phyloP scores from a whole-genome alignment of 345 rosid genomes.

The Heritiera fomes region DNA sequence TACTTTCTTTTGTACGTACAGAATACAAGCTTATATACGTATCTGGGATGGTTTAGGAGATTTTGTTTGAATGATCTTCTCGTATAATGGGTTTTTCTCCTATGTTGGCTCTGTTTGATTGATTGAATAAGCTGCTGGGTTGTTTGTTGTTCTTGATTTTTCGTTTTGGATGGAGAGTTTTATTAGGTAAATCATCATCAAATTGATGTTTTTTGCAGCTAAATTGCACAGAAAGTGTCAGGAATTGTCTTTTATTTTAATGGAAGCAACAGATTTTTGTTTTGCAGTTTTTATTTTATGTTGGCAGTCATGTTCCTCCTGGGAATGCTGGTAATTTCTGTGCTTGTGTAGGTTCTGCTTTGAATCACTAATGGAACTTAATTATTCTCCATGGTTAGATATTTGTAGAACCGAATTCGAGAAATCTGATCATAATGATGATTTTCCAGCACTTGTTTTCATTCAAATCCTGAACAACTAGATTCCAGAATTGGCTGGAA shows the following conservation, averaged over 20 bases:
- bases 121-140: conserved; percentile 7
- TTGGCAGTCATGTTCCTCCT: neutral
- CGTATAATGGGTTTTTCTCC: neutral
- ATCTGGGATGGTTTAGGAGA: conserved; percentile 7
- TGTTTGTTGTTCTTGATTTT: neutral
- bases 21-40: neutral
- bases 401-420: neutral
- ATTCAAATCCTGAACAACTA: no score
- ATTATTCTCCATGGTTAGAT: neutral
- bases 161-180: neutral
- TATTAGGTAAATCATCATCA: neutral
- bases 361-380: conserved; percentile 9
- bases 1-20: neutral
- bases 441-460: no score
- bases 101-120: neutral
- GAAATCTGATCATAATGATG: no score
- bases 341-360: neutral
- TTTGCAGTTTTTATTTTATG: neutral
- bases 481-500: no score
- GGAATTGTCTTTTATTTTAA: neutral
- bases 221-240: neutral
- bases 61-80: neutral
- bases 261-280: neutral
- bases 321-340: neutral
- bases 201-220: neutral